Evolutionary conservation across 2,329 filamentous ascomycete species (phyloP), one percentile per base, ranked within the genome.

Genomic region (Coniochaeta sp.): DNA sequence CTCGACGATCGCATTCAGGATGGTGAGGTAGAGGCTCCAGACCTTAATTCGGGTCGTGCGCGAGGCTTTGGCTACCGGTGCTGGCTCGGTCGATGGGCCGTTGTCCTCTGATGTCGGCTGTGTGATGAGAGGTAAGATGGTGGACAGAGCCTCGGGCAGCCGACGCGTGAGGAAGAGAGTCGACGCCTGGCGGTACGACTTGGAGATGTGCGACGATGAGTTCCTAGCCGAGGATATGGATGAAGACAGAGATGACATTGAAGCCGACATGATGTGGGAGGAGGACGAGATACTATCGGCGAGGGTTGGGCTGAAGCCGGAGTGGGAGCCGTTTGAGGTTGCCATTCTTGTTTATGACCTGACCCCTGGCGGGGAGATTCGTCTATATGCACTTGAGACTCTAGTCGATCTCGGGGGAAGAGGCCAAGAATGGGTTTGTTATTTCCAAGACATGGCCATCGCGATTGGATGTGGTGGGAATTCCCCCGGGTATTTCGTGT

Each of bases 11-110:
- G 90, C 87, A 72, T 96, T 96, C 56, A 97, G 76, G 49, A 96
- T 86, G 16, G 91, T 96, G 58, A 97, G 79, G 67, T 97, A 99
- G 62, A 99, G 78, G 68, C 91, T 96, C 94, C 94, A 99, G 57
- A 97, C 87, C 70, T 97, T 99, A 67, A 96, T 87, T 58, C 91
- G 79, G 52, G 89, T 94, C 28, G 85, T 87, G 58, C 87, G 83
- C 38, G 88, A 91, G 50, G 90, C 90, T 56, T 79, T 82, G 51
- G 89, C 86, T 50, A 96, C 83, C 4, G 91, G 89, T 26, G 90
- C 86, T 26, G 81, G 74, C 52, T 83, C 77, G 31, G 61, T 65
- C 2, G 28, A 2, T 18, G 68, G 57, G 28, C 71, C 69, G 49
- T 73, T 71, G 18, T 67, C 74, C 27, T 72, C 71, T 56, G 73